These are phyloP conservation scores for Ganoderma boninense DNA, from an alignment of 1,284 basidiomycete species.

Conservation along the genomic window DNA sequence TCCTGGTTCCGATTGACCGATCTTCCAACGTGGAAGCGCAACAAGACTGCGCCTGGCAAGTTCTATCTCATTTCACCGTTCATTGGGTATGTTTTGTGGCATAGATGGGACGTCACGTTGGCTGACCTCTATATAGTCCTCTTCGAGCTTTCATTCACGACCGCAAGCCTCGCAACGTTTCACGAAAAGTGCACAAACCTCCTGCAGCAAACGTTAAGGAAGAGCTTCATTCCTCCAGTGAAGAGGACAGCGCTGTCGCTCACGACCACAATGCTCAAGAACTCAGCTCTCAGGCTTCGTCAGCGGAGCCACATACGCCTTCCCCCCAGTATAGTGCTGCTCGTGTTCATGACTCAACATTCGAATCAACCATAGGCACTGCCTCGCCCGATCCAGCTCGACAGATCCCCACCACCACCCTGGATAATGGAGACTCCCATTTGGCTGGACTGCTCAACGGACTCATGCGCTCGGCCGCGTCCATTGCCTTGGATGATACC, in stretches of 20 bases:
- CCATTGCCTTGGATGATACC: constrained; percentile 15
- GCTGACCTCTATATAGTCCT: constrained; percentile 50
- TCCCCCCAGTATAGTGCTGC: constrained; percentile 63
- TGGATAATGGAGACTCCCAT: constrained; percentile 64
- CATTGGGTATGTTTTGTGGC: constrained; percentile 72
- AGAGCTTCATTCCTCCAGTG: constrained; percentile 35
- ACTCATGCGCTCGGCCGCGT: constrained; percentile 55
- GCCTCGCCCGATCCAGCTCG: constrained; percentile 21
- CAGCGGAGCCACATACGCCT: constrained; percentile 67
- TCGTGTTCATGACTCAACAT: constrained; percentile 37
- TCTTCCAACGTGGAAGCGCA: constrained; percentile 93
- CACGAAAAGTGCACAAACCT: constrained; percentile 37
- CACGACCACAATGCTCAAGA: constrained; percentile 52
- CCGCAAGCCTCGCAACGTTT: constrained; percentile 48
- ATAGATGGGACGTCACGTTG: not conserved
- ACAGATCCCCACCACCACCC: constrained; percentile 9
- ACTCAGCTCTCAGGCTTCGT: constrained; percentile 72
- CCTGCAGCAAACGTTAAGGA: constrained; percentile 19
- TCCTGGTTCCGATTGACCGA: constrained; percentile 95
- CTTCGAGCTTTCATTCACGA: constrained; percentile 67
- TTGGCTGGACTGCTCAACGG: constrained; percentile 72
- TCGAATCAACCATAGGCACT: constrained; percentile 34
- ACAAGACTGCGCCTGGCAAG: constrained; percentile 77
- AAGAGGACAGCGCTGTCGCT: constrained; percentile 32
- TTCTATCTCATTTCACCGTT: constrained; percentile 98